Conservation (phyloP, 371 early-diverging fungal species). For the Mucor velutinosus region DNA sequence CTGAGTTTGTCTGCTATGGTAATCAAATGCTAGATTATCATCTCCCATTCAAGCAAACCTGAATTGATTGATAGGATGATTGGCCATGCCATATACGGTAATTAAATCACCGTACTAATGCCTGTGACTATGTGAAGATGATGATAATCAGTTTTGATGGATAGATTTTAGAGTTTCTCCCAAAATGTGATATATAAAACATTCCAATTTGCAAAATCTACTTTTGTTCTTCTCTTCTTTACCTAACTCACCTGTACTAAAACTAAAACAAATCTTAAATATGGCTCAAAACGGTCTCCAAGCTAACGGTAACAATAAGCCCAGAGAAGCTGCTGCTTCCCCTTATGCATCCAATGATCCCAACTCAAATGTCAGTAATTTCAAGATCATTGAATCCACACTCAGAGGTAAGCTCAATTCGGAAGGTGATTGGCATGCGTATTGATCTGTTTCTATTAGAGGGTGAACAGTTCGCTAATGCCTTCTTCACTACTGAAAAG, state of each 20-base stretch:
- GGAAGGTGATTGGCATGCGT: neutral
- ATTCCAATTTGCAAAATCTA: neutral
- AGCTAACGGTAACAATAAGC: constrained; percentile 12
- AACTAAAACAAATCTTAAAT: neutral
- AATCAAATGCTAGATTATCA: neutral
- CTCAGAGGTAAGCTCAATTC: constrained; percentile 68
- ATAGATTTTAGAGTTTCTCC: constrained; percentile 1
- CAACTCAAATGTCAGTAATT: constrained; percentile 86
- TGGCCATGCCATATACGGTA: constrained; percentile 1
- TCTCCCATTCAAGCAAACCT: constrained; percentile 4
- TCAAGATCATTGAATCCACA: constrained; percentile 95
- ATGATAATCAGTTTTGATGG: constrained; percentile 19
- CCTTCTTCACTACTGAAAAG: constrained; percentile 94
- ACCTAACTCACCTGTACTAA: neutral
- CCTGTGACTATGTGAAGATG: constrained; percentile 17
- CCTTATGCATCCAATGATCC: constrained; percentile 75
- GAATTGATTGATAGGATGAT: neutral
- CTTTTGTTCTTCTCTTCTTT: neutral
- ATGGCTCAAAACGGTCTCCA: constrained; percentile 24
- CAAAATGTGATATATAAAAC: constrained; percentile 4
- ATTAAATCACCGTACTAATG: neutral
- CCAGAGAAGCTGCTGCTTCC: constrained; percentile 41
- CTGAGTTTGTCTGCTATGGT: neutral
- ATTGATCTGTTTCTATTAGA: constrained; percentile 48
- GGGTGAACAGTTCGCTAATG: constrained; percentile 98